Conservation (phyloP, 1,139 yeast genomes). For the Debaryomyces robertsiae region DNA sequence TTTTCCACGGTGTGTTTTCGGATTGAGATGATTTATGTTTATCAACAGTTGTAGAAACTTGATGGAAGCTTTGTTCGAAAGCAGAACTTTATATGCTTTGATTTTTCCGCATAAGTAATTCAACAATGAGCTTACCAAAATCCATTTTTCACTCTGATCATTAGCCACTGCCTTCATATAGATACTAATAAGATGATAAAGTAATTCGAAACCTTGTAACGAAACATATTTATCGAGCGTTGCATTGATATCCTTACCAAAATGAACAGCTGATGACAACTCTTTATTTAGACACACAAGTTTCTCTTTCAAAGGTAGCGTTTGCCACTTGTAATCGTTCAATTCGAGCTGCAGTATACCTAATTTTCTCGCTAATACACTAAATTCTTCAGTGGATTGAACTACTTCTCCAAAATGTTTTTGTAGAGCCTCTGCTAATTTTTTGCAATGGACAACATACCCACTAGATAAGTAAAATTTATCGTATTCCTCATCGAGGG, state of each 20-base stretch:
- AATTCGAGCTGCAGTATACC: slow-evolving; percentile 33
- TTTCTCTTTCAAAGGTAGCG: slow-evolving; percentile 26
- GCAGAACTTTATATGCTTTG: slow-evolving; percentile 20
- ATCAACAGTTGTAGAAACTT: slow-evolving; percentile 25
- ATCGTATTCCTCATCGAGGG: slow-evolving; percentile 32
- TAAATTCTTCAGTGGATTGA: slow-evolving; percentile 19
- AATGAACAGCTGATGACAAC: slow-evolving; percentile 26
- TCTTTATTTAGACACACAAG: slow-evolving; percentile 33
- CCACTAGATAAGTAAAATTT: slow-evolving; percentile 25
- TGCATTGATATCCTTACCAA: slow-evolving; percentile 20
- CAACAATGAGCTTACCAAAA: slow-evolving; percentile 26
- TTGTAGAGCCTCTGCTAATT: slow-evolving; percentile 29
- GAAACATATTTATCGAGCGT: slow-evolving; percentile 29
- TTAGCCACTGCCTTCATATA: slow-evolving; percentile 28
- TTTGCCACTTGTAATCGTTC: slow-evolving; percentile 30
- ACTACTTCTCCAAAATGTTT: slow-evolving; percentile 22
- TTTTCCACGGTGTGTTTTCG: slow-evolving; percentile 11
- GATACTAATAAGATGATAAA: slow-evolving; percentile 35
- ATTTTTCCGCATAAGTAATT: slow-evolving; percentile 24
- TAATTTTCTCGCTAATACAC: slow-evolving; percentile 29
- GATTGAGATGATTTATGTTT: slow-evolving; percentile 20
- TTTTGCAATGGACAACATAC: slow-evolving; percentile 34
- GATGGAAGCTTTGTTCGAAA: slow-evolving; percentile 23
- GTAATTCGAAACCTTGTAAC: slow-evolving; percentile 24
- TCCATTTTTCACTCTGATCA: slow-evolving; percentile 33